phyloP scores from a whole-genome alignment of 2,329 filamentous ascomycete genomes.

The Iodosphaeria phyllophila region DNA sequence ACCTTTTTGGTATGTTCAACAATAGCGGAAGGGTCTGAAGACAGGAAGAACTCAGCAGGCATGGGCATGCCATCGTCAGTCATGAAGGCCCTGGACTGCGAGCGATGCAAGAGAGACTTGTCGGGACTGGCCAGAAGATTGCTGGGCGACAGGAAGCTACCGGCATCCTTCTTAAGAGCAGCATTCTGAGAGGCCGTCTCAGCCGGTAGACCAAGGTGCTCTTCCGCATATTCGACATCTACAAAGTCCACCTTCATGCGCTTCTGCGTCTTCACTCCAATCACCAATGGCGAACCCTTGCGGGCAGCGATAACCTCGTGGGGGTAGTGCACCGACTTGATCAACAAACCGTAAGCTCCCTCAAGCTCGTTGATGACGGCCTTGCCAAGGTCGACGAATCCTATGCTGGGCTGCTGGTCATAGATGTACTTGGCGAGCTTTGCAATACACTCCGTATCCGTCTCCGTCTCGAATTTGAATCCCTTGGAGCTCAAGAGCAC shows the following conservation, averaged over 20 bases:
- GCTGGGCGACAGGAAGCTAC: constrained; percentile 46
- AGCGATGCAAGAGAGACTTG: constrained; percentile 96
- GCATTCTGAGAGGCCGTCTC: constrained; percentile 94
- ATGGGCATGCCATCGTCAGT: constrained; percentile 96
- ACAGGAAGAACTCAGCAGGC: constrained; percentile 98
- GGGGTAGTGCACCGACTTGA: constrained; percentile 98
- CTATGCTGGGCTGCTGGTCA: constrained; percentile 82
- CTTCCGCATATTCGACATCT: constrained; percentile 91
- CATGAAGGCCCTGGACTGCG: constrained; percentile 96
- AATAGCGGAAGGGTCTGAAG: constrained; percentile 93
- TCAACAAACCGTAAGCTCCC: constrained; percentile 87
- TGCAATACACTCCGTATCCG: constrained; percentile 97
- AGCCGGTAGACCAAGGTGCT: constrained; percentile 65
- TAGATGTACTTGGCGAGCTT: constrained; percentile 98
- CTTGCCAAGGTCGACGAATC: constrained; percentile 93
- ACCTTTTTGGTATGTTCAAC: constrained; percentile 99
- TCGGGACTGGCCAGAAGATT: constrained; percentile 73
- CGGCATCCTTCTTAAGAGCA: constrained; percentile 75
- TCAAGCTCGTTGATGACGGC: constrained; percentile 96
- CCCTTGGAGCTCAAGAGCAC: constrained; percentile 83
- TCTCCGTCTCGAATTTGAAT: constrained; percentile 98
- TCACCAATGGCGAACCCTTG: constrained; percentile 93
- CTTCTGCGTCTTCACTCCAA: constrained; percentile 90
- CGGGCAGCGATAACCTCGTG: constrained; percentile 95
- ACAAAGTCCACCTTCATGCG: constrained; percentile 99